Evolutionary conservation across 768 basidiomycete species (phyloP), one percentile per base, ranked within the genome.

Genomic region (Leccinum uliginosum): DNA sequence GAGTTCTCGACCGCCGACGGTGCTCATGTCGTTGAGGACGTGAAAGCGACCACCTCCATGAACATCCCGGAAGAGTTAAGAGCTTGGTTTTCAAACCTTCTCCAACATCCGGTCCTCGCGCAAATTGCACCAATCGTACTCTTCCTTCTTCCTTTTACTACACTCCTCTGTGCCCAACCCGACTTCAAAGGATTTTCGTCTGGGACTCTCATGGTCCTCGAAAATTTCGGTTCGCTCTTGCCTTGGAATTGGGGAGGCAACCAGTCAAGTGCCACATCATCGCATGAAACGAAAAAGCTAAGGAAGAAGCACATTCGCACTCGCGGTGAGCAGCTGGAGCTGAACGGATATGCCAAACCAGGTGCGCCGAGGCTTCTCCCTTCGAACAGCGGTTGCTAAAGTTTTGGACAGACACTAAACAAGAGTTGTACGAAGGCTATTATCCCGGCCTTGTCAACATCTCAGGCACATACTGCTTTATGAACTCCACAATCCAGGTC

Each of bases 391-490:
- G 12, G 21, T 34, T 40, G 32, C 50, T 59, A 21, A 61, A 59
- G 23, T 44, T 50, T 45, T 21, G 6, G 44, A 24, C 51, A 71
- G 70, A 66, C 21, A 34, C 56, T 46, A 70, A 65, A 58, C 67
- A 66, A 47, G 70, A 62, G 27, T 44, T 43, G 15, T 47, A 44
- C 30, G 67, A 79, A 15, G 77, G 79, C 21, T 80, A 85, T 64
- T 97, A 91, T 71, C 89, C 94, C 2, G 95, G 95, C 0, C 86
- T 98, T 50, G 89, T 97, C 67, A 98, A 98, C 66, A 87, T 95
- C 35, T 95, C 93, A 9, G 95, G 95, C 11, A 96, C 93, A 51
- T 91, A 96, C 62, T 98, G 96, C 68, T 98, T 97, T 77, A 91
- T 98, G 86, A 96, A 98, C 70, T 94, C 96, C 12, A 93, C 93